phyloP scores from a whole-genome alignment of 208 protist genomes.

The Trypanosomatidae sp. region DNA sequence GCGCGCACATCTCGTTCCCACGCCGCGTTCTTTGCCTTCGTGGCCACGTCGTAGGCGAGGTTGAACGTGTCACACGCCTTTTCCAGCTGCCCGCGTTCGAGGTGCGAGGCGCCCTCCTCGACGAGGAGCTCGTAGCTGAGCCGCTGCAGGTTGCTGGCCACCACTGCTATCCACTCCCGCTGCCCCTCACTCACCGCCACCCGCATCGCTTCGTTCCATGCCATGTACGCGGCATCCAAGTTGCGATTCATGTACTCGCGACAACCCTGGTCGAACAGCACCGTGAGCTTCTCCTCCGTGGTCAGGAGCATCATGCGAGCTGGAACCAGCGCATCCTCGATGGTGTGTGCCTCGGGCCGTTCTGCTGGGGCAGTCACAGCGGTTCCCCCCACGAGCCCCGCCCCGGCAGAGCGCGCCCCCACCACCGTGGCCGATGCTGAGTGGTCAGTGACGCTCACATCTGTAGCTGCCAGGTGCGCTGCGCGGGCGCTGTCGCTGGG shows the following conservation, averaged over 20 bases:
- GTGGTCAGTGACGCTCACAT: neutral
- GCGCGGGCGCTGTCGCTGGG: neutral
- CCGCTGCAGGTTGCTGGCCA: constrained; percentile 88
- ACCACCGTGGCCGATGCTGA: neutral
- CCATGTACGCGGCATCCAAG: constrained; percentile 86
- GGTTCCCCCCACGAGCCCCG: neutral
- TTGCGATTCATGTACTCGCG: constrained; percentile 67
- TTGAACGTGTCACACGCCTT: constrained; percentile 73
- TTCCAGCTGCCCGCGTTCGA: constrained; percentile 70
- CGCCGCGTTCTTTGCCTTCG: constrained; percentile 82
- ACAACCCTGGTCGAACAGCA: constrained; percentile 86
- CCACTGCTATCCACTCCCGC: constrained; percentile 89
- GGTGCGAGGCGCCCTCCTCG: constrained; percentile 64
- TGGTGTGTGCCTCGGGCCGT: constrained; percentile 16
- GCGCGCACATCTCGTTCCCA: constrained; percentile 82
- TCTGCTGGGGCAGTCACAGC: neutral
- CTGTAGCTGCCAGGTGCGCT: neutral
- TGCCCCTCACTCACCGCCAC: constrained; percentile 82
- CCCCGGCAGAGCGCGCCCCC: neutral
- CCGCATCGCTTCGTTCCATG: constrained; percentile 87
- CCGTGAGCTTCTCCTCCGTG: constrained; percentile 68
- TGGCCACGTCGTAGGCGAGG: constrained; percentile 72
- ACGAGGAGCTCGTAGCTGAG: constrained; percentile 91
- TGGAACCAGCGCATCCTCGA: constrained; percentile 30
- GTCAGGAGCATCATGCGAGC: constrained; percentile 29